phyloP scores from a whole-genome alignment of 2,329 filamentous ascomycete genomes.

The Diplodia intermedia region DNA sequence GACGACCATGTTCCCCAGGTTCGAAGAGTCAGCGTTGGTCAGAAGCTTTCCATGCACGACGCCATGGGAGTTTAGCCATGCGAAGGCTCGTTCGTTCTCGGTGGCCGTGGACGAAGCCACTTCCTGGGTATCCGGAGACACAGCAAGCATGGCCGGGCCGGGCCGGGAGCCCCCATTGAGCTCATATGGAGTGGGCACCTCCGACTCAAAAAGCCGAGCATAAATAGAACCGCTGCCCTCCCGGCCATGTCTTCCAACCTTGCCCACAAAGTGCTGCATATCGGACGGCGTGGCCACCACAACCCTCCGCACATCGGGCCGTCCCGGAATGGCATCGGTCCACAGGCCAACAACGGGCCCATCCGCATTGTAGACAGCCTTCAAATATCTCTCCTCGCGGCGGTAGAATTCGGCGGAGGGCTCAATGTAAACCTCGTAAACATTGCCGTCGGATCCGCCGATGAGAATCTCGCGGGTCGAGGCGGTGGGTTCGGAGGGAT shows the following conservation, averaged over 20 bases:
- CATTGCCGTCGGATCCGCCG: conserved; percentile 88
- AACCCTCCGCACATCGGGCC: conserved; percentile 75
- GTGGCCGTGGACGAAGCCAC: conserved; percentile 58
- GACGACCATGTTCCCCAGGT: conserved; percentile 77
- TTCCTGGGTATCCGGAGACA: conserved; percentile 76
- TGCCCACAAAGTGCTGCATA: conserved; percentile 82
- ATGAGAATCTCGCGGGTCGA: conserved; percentile 94
- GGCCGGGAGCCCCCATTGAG: conserved; percentile 65
- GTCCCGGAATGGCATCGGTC: conserved; percentile 74
- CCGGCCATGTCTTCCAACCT: conserved; percentile 71
- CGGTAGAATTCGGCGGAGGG: conserved; percentile 93
- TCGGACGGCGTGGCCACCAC: conserved; percentile 79
- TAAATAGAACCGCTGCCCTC: conserved; percentile 88
- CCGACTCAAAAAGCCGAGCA: conserved; percentile 83
- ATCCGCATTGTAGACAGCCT: conserved; percentile 82
- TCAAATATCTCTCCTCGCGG: conserved; percentile 91
- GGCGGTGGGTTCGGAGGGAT: conserved; percentile 87
- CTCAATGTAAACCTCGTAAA: conserved; percentile 96
- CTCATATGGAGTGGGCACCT: conserved; percentile 80
- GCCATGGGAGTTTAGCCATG: conserved; percentile 88
- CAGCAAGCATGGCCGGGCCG: conserved; percentile 70
- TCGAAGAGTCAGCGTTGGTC: conserved; percentile 64
- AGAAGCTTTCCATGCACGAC: conserved; percentile 85
- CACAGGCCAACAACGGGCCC: conserved; percentile 85
- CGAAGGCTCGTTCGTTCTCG: conserved; percentile 75